A percentile compares a stretch with the other conserved stretches of the same genome.
phyloP scores from a whole-genome alignment of 1,284 basidiomycete species.

The Pulchroboletus neoregius region DNA sequence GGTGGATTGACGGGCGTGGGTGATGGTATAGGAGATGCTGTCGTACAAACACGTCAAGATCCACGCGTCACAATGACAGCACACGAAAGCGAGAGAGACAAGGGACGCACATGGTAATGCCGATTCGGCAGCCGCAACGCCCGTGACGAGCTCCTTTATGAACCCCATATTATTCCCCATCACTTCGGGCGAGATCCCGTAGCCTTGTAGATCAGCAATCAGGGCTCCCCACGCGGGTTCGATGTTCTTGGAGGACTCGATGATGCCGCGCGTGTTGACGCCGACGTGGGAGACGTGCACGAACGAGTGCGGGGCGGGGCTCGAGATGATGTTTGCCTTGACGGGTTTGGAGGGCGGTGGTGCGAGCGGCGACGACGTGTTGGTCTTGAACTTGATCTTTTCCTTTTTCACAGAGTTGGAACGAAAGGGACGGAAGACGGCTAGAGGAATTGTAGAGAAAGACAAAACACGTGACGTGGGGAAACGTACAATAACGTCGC shows the following conservation, averaged over 20 bases:
- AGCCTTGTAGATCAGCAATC: conserved; percentile 58
- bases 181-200: conserved; percentile 52
- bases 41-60: conserved; percentile 4
- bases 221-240: conserved; percentile 75
- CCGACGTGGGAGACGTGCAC: conserved; percentile 88
- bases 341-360: conserved; percentile 40
- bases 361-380: background rate
- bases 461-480: conserved; percentile 1
- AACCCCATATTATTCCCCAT: conserved; percentile 62
- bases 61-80: background rate
- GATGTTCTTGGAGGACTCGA: conserved; percentile 72
- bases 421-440: conserved; percentile 29
- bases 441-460: too few relatives aligned
- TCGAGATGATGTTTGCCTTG: conserved; percentile 63
- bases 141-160: conserved; percentile 61
- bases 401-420: conserved; percentile 25
- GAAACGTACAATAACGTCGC: conserved; percentile 33
- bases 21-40: conserved; percentile 14
- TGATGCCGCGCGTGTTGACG: conserved; percentile 58
- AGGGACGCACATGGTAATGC: conserved; percentile 16
- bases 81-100: background rate
- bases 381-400: conserved; percentile 14
- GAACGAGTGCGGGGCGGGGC: conserved; percentile 73
- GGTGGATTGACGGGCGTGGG: conserved; percentile 11
- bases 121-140: conserved; percentile 14